Base-by-base conservation (phyloP, 2,329 filamentous ascomycete species). In the Botryotinia narcissicola region DNA sequence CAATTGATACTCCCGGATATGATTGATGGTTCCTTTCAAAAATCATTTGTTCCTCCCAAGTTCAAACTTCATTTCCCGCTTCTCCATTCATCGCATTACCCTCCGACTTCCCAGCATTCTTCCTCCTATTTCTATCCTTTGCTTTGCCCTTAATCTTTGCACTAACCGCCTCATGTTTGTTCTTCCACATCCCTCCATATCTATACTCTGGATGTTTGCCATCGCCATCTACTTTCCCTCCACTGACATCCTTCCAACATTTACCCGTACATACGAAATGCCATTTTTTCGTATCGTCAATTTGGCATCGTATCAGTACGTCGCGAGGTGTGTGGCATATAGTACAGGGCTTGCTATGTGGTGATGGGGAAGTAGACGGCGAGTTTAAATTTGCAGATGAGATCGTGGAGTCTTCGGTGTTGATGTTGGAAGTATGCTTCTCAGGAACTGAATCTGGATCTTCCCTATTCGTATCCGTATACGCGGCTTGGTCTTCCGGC, bases 171-270 rank as follows among this genome's bases (percentile, higher is more conserved):
- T 76, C 74, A 60, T 76, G 73, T 20, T 75, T 76, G 57, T 76
- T 75, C 70, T 75, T 75, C 75, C 75, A 76, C 74, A 75, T 76
- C 6, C 73, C 75, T 1, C 75, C 75, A 63, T 76, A 76, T 46
- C 61, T 62, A 66, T 75, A 76, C 40, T 46, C 44, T n/a, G 46
- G 63, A 62, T 75, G 63, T 2, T 25, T 40, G 3, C 25, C 40
- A 61, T 71, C 70, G 1, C 75, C 75, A 68, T 76, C 75, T 12
- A 67, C 68, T 71, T 22, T 42, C 12, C 72, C 59, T n/a, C 44
- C 72, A 46, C 57, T 73, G 3, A 64, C 72, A 57, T 57, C 42
- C 37, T 29, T 57, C 72, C 59, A 71, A 46, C 67, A 64, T 59
- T 37, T 71, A 63, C 64, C 72, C 8, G 74, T 75, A 62, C 73